These are phyloP conservation scores for Cystobasidium tubakii DNA, from an alignment of 768 basidiomycete species.

Conservation along the genomic window DNA sequence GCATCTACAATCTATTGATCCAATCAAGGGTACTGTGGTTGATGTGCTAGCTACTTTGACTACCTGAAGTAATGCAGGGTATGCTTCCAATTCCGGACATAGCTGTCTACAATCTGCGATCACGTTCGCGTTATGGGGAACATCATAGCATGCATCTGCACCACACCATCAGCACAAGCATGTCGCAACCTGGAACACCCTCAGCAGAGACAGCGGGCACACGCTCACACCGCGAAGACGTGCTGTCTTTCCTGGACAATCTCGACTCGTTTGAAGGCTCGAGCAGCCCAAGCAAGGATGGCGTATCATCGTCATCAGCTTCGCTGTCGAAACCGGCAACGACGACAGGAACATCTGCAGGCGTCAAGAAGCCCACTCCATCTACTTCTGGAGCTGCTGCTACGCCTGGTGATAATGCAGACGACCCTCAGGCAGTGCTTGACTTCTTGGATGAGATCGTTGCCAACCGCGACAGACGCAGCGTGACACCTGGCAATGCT, in stretches of 20 bases:
- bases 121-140: not conserved
- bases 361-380: constrained; percentile 29
- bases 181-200: constrained; percentile 30
- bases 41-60: no score
- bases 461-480: constrained; percentile 30
- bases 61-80: no score
- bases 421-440: constrained; percentile 46
- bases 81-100: no score
- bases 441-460: constrained; percentile 47
- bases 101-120: no score
- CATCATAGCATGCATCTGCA: not conserved
- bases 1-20: no score
- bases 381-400: not conserved
- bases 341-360: constrained; percentile 26
- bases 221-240: constrained; percentile 56
- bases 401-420: constrained; percentile 34
- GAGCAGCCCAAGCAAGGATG: constrained; percentile 27
- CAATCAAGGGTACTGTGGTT: no score
- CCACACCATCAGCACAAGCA: not conserved
- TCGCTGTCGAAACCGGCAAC: constrained; percentile 32
- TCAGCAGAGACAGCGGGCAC: constrained; percentile 10
- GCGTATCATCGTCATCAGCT: constrained; percentile 35
- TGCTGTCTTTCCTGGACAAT: constrained; percentile 85
- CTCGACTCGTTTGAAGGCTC: constrained; percentile 64
- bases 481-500: constrained; percentile 20